These are phyloP conservation scores for Gentiana dahurica DNA, from an alignment of 257 asterid genomes.

Conservation along the genomic window DNA sequence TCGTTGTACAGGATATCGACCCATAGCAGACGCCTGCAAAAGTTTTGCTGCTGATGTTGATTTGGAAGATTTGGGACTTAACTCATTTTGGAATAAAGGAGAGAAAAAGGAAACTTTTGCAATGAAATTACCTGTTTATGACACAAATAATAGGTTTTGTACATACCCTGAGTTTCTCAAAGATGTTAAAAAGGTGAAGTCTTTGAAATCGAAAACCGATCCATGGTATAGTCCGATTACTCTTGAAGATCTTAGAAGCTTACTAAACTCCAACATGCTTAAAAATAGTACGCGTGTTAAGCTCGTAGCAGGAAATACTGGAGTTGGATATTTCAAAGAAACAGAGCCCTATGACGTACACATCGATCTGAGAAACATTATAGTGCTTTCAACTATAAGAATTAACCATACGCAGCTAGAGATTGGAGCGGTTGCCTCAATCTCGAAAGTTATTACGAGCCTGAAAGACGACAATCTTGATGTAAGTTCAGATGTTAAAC, in stretches of 20 bases:
- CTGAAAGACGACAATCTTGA: slow-evolving; percentile 23
- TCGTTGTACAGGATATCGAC: slow-evolving; percentile 70
- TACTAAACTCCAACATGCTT: slow-evolving; percentile 25
- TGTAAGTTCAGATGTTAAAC: slow-evolving; percentile 12
- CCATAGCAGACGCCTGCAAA: slow-evolving; percentile 75
- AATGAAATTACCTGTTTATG: slow-evolving; percentile 31
- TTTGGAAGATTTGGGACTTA: slow-evolving; percentile 63
- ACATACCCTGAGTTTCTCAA: slow-evolving; percentile 28
- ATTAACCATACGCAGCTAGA: slow-evolving; percentile 32
- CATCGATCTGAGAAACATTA: slow-evolving; percentile 46
- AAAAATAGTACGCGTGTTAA: slow-evolving; percentile 24
- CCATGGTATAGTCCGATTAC: slow-evolving; percentile 55
- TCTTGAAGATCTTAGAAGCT: slow-evolving; percentile 37
- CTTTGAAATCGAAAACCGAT: slow-evolving; percentile 24
- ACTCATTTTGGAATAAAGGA: slow-evolving; percentile 47
- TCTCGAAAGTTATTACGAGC: slow-evolving; percentile 33
- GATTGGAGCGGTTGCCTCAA: slow-evolving; percentile 54
- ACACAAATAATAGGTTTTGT: slow-evolving; percentile 20
- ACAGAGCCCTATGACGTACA: slow-evolving; percentile 25
- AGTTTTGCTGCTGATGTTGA: slow-evolving; percentile 53
- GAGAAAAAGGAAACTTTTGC: slow-evolving; percentile 24
- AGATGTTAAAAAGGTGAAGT: slow-evolving; percentile 13
- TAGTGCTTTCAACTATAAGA: slow-evolving; percentile 36
- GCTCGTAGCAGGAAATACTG: slow-evolving; percentile 59
- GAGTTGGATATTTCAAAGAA: slow-evolving; percentile 55